Evolutionary conservation across 179 eudicot genomes (phyloP).

Genomic region (Beta lomatogona): DNA sequence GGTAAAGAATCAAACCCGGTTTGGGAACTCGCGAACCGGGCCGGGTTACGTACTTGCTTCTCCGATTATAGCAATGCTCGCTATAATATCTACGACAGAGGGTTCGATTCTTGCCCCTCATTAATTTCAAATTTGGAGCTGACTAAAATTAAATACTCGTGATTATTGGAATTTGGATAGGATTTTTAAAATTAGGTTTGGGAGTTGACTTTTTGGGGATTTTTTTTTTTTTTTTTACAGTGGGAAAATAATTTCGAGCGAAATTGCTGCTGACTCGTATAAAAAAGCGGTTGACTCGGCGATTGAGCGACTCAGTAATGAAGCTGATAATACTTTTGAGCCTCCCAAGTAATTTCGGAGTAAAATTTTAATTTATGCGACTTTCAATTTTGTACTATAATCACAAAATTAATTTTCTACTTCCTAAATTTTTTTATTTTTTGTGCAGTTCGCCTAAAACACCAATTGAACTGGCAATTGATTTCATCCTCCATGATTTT

Average conservation of each 20-base stretch:
- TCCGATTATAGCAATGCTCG: conserved; percentile 91
- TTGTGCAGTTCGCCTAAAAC: conserved; percentile 58
- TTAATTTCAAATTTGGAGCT: background rate
- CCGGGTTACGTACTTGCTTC: conserved; percentile 67
- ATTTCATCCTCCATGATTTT: conserved; percentile 93
- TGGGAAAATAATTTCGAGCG: conserved; percentile 86
- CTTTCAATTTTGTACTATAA: background rate
- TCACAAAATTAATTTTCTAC: background rate
- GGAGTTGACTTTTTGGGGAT: background rate
- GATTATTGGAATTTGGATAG: too few relatives aligned
- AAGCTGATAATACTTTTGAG: conserved; percentile 18
- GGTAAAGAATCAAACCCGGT: conserved; percentile 71
- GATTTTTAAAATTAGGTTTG: background rate
- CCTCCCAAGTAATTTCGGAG: conserved; percentile 23
- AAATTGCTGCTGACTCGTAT: conserved; percentile 73
- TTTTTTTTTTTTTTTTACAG: conserved; percentile 28
- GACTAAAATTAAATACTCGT: too few relatives aligned
- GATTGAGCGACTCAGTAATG: conserved; percentile 51
- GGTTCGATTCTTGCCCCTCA: conserved; percentile 35
- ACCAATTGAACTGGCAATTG: conserved; percentile 90
- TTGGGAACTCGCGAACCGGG: conserved; percentile 63
- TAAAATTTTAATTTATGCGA: background rate
- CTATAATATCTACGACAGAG: conserved; percentile 76
- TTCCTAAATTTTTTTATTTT: background rate
- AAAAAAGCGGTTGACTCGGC: conserved; percentile 86